Percentiles rank a stretch among this genome's conserved stretches.
phyloP scores from a whole-genome alignment of 176 grass and related monocot species.

The Coix lacrymajobi region DNA sequence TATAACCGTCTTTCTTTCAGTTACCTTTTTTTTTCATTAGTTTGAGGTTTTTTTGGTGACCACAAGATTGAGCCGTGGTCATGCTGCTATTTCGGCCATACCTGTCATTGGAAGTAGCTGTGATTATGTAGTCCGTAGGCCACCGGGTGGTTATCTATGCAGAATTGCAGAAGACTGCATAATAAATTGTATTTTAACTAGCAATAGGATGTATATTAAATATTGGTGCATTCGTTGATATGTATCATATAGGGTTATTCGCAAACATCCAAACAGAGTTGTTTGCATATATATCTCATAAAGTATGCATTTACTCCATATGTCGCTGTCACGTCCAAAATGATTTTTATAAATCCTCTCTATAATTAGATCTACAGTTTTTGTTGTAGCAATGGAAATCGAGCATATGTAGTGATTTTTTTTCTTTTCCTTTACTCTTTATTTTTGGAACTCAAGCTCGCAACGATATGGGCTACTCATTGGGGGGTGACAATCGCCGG shows the following conservation, averaged over 20 bases:
- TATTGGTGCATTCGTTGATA: not conserved
- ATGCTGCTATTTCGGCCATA: conserved; percentile 31
- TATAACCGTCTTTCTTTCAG: conserved; percentile 30
- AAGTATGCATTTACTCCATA: not conserved
- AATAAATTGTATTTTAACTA: conserved; percentile 45
- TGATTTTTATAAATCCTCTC: not conserved
- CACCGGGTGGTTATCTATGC: conserved; percentile 5
- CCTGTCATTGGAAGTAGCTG: conserved; percentile 42
- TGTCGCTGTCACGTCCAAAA: not conserved
- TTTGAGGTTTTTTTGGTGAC: conserved; percentile 20
- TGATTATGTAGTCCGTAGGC: conserved; percentile 49
- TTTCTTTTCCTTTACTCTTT: not conserved
- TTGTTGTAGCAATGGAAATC: not conserved
- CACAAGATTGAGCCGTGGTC: conserved; percentile 16
- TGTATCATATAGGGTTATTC: not conserved
- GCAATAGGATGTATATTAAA: conserved; percentile 31
- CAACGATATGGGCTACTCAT: too few species aligned
- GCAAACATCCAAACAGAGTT: not conserved
- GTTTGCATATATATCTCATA: conserved; percentile 3
- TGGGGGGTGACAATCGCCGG: too few species aligned
- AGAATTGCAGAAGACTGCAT: conserved; percentile 25
- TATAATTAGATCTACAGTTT: not conserved
- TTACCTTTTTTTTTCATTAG: conserved; percentile 3
- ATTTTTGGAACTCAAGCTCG: not conserved
- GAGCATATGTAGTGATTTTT: too few species aligned